These are phyloP conservation scores for Leishmania guyanensis DNA, from an alignment of 208 protist genomes.

Conservation along the genomic window DNA sequence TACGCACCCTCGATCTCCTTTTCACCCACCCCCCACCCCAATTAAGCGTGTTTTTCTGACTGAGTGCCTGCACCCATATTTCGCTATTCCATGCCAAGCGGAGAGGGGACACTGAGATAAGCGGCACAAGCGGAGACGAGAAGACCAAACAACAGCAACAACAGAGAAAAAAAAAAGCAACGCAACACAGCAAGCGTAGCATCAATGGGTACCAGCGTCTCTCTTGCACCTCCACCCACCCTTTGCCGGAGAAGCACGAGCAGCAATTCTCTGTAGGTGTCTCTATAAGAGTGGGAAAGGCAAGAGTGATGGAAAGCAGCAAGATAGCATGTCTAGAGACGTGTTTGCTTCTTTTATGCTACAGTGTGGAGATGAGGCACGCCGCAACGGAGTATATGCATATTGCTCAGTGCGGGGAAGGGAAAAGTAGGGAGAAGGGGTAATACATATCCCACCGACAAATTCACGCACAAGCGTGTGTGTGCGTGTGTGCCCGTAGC, in stretches of 20 bases:
- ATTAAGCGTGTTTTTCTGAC: slow-evolving; percentile 3
- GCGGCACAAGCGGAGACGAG: not conserved
- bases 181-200: not conserved
- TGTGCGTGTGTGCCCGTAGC: not conserved
- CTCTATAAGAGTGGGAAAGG: not conserved
- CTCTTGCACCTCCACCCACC: not conserved
- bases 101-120: not conserved
- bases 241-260: not conserved
- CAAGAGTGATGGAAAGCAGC: not conserved
- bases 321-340: not conserved
- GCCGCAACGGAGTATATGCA: not conserved
- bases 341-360: not conserved
- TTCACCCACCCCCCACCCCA: not conserved
- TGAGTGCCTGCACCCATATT: not conserved
- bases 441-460: not conserved
- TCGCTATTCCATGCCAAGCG: not conserved
- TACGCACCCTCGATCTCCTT: not conserved
- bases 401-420: not conserved
- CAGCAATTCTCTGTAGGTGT: not conserved
- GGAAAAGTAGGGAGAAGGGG: not conserved
- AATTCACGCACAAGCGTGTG: not conserved
- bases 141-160: too few relatives aligned
- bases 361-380: not conserved
- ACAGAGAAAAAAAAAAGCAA: not conserved
- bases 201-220: not conserved